Base-by-base conservation (phyloP, 306 rosid genomes). In the Astragalus membranaceus region DNA sequence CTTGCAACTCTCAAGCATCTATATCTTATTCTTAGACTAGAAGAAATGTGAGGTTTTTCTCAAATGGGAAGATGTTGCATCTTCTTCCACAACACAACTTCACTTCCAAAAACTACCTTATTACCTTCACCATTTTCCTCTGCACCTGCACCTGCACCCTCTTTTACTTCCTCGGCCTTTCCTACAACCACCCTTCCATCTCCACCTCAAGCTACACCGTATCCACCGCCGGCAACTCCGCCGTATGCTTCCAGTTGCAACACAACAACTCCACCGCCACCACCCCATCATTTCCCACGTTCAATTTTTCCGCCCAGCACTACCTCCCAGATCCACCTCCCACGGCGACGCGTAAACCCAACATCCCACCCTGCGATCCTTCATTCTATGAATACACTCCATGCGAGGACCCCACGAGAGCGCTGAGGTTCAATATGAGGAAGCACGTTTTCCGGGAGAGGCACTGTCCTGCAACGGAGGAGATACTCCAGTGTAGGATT, bases 381-480 rank as follows among this genome's bases (percentile, higher is more conserved):
- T 11, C 73, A 0, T n/a, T 88, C 29, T 57, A 62, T 44, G 98
- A 92, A 77, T 75, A 92, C 84, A 92, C 96, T 0, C 98, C 98
- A 5, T 92, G 98, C 60, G 90, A 92, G 84, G 98, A 92, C 81
- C 74, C 35, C 1, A 16, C 43, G 8, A 62, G 98, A 57, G 90
- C 98, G 5, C 43, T 90, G 49, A 79, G 15, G 29, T 92, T 88
- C 79, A 74, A 84, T 0, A 15, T 96, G 63, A 11, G 62, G 1
- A 61, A 69, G 17, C 47, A 83, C 8, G 64, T 88, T 0, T 92
- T 80, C 67, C 53, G 98, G 17, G 93, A 92, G 75, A 73, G 98
- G 66, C 98, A 92, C 64, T 92, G 98, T 47, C 98, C 96, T 32
- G 79, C 53, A 13, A 64, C 76, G 35, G 36, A 49, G 26, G 91